Evolutionary conservation across 2,329 filamentous ascomycete genomes (phyloP).

Genomic region (Aspergillus ochraceoroseus): DNA sequence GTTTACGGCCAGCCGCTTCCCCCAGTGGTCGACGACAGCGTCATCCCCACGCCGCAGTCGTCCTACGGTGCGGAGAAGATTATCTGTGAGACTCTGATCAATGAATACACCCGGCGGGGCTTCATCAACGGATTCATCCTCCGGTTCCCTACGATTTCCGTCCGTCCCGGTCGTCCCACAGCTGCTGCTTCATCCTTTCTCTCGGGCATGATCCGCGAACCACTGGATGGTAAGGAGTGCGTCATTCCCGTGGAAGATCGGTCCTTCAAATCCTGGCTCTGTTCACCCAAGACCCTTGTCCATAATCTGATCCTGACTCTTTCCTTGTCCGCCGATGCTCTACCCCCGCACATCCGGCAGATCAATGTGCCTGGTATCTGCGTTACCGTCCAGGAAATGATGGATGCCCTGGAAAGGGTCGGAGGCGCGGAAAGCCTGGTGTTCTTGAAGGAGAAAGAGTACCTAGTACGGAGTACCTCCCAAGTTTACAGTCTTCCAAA

Average conservation of each 20-base stretch:
- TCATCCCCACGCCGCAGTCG: slow-evolving; percentile 56
- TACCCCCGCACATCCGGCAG: slow-evolving; percentile 47
- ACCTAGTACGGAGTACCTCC: too few relatives aligned
- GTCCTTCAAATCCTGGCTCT: slow-evolving; percentile 51
- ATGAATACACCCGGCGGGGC: slow-evolving; percentile 58
- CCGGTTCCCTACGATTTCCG: slow-evolving; percentile 58
- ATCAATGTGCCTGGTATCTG: slow-evolving; percentile 55
- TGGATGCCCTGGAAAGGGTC: slow-evolving; percentile 53
- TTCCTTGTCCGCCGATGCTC: slow-evolving; percentile 39
- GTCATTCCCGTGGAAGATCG: slow-evolving; percentile 50
- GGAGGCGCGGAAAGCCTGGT: slow-evolving; percentile 51
- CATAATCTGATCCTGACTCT: slow-evolving; percentile 52
- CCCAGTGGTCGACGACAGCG: slow-evolving; percentile 48
- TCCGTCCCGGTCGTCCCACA: slow-evolving; percentile 57
- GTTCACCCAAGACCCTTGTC: slow-evolving; percentile 51
- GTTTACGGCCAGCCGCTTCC: slow-evolving; percentile 59
- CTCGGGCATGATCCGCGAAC: slow-evolving; percentile 60
- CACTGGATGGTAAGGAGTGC: slow-evolving; percentile 53
- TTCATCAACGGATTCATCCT: slow-evolving; percentile 56
- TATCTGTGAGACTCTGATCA: slow-evolving; percentile 58
- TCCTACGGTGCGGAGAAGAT: slow-evolving; percentile 62
- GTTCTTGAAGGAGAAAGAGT: slow-evolving; percentile 51
- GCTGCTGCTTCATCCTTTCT: slow-evolving; percentile 60
- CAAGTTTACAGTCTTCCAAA: too few relatives aligned
- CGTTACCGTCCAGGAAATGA: slow-evolving; percentile 53